A percentile compares a stretch with the other conserved stretches of the same genome.
Evolutionary conservation across 2,329 filamentous ascomycete genomes (phyloP).

Genomic region (Fusarium vanettenii): DNA sequence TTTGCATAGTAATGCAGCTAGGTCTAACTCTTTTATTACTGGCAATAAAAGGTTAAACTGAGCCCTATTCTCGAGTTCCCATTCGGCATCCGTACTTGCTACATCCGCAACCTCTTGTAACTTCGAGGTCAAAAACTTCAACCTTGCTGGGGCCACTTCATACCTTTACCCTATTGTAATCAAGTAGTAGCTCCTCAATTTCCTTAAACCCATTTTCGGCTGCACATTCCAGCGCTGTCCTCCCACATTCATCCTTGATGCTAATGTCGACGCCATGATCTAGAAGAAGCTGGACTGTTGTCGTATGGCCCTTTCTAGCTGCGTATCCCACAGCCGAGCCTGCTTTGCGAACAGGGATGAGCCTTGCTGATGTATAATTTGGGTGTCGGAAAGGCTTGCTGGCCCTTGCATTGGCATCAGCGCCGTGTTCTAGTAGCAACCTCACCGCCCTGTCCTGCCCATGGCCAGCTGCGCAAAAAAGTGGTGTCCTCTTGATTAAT

Average conservation of each 20-base stretch:
- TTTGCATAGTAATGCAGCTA: too few species aligned
- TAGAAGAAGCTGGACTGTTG: background rate
- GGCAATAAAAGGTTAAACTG: too few species aligned
- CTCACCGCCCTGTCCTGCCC: background rate
- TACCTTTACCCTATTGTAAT: background rate
- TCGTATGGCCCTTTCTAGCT: background rate
- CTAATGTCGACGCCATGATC: background rate
- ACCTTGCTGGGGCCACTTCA: background rate
- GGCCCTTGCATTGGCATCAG: background rate
- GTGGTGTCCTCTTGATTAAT: background rate
- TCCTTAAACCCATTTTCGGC: fast-evolving
- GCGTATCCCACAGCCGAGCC: background rate
- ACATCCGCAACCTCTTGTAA: background rate
- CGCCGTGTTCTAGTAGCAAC: background rate
- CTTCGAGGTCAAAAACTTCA: background rate
- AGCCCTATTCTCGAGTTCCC: background rate
- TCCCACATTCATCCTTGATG: background rate
- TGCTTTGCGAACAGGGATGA: too few species aligned
- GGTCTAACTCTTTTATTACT: too few species aligned
- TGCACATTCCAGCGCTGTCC: background rate
- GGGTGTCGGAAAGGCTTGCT: too few species aligned
- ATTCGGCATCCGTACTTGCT: background rate
- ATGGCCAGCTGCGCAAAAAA: background rate
- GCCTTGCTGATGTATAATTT: too few species aligned
- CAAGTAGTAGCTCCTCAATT: background rate